Evolutionary conservation across 2,329 filamentous ascomycete genomes (phyloP).

Genomic region (Pseudocercospora macadamiae): DNA sequence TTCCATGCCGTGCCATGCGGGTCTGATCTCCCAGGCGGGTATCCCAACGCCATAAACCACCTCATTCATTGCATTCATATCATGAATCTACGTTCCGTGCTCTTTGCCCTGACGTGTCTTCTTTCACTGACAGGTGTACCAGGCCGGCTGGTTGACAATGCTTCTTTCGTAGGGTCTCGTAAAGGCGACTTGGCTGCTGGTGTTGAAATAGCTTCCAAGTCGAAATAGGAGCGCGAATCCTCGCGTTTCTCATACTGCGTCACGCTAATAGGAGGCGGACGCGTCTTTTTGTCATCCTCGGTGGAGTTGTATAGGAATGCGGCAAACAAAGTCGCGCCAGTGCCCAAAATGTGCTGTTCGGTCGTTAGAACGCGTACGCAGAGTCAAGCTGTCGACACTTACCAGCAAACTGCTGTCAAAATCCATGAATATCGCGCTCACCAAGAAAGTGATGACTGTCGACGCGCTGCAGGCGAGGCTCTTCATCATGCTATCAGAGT

Average conservation of each 20-base stretch:
- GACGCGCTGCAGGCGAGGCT: constrained; percentile 93
- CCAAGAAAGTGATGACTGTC: constrained; percentile 82
- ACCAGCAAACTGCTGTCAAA: constrained; percentile 74
- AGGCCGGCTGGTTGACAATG: constrained; percentile 55
- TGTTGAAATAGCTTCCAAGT: constrained; percentile 51
- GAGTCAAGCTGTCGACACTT: constrained; percentile 45
- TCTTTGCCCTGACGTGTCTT: constrained; percentile 42
- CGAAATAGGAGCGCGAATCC: constrained; percentile 40
- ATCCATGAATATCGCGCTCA: constrained; percentile 83
- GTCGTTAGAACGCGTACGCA: constrained; percentile 14
- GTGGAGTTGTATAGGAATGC: constrained; percentile 82
- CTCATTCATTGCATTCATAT: constrained; percentile 42
- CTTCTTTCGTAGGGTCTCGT: constrained; percentile 47
- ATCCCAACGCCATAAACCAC: constrained; percentile 9
- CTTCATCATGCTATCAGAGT: constrained; percentile 87
- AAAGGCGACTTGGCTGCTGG: constrained; percentile 47
- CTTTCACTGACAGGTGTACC: constrained; percentile 39
- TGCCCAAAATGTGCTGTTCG: constrained; percentile 77
- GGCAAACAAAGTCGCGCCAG: constrained; percentile 74
- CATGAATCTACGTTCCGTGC: constrained; percentile 32
- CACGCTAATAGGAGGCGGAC: constrained; percentile 69
- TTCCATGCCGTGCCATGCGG: constrained; percentile 8
- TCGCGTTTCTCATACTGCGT: constrained; percentile 74
- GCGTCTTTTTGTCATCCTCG: constrained; percentile 54
- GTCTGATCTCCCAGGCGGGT: constrained; percentile 17